Evolutionary conservation across 169 alveolate genomes (phyloP), one percentile per base, ranked within the genome.

Genomic region (Plasmodium ovale): DNA sequence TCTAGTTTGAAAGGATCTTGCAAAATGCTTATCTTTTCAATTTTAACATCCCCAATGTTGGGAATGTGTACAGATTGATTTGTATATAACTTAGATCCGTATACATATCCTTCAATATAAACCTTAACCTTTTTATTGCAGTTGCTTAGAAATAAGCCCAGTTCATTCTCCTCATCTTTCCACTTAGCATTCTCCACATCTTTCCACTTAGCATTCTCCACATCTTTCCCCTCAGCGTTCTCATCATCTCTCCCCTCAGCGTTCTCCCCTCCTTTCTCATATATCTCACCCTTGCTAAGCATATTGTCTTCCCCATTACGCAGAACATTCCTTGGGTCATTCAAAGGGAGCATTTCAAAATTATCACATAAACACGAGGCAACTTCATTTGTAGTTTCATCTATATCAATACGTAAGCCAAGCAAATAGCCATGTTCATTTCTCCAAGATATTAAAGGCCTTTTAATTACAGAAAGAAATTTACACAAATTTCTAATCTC

Each of bases 401-500:
- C 89, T 0, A 93, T 95, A 89, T 98, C 99, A 92, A 94, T 95
- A 79, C 99, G 96, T 64, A 98, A 97, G 10, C 99, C 97, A 37
- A 98, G 92, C 35, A 98, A 88, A 92, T 98, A 99, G n/a, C 99
- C 99, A 93, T 98, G 99, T 49, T 97, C 95, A 19, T 94, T 92
- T 74, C 99, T 93, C 99, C 99, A 99, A 10, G 98, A 94, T 14
- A 98, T 95, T 27, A 94, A 94, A 2, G 96, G 94, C 16, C 94
- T 95, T 87, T 97, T 98, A 58, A 96, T 97, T 10, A 97, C 98
- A 9, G 99, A 97, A 71, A 99, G 92, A 87, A 96, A 98, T 85
- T 99, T 96, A 2, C 99, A 96, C 56, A 98, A 93, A 82, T 98
- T 98, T 59, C 97, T 96, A 14, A 98, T 93, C 79, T 99, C 99